Percentiles rank a stretch among this genome's conserved stretches.
Conservation (phyloP, 2,329 filamentous ascomycete species). For the Ciborinia camelliae region DNA sequence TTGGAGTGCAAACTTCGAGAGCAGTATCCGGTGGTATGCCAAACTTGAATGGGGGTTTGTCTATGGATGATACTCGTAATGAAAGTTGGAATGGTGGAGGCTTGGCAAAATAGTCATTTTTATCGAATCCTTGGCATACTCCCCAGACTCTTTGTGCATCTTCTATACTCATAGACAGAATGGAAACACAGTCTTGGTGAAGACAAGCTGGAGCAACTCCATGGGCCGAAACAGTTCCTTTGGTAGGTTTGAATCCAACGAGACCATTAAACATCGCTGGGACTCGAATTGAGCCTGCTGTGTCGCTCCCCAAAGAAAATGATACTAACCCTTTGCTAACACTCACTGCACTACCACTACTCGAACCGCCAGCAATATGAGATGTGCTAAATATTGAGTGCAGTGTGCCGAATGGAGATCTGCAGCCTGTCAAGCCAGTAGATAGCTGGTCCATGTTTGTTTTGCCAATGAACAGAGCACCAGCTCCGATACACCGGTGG, state of each 20-base stretch:
- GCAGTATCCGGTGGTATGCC: conserved; percentile 46
- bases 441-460: conserved; percentile 53
- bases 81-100: conserved; percentile 26
- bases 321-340: conserved; percentile 50
- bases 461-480: conserved; percentile 57
- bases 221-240: conserved; percentile 46
- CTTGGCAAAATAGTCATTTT: conserved; percentile 48
- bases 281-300: conserved; percentile 51
- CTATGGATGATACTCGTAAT: not conserved
- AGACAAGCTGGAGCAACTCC: conserved; percentile 51
- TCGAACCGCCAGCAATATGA: conserved; percentile 53
- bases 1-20: conserved; percentile 43
- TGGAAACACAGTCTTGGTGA: conserved; percentile 52
- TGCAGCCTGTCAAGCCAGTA: conserved; percentile 54
- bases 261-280: conserved; percentile 50
- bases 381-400: conserved; percentile 46
- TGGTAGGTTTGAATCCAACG: conserved; percentile 48
- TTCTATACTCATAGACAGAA: conserved; percentile 45
- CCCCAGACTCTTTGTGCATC: conserved; percentile 50
- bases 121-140: conserved; percentile 45
- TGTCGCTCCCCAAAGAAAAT: conserved; percentile 53
- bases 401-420: conserved; percentile 50
- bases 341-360: conserved; percentile 50
- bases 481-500: conserved; percentile 46
- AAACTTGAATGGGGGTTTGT: conserved; percentile 46